Evolutionary conservation across 2,329 filamentous ascomycete species (phyloP), one percentile per base, ranked within the genome.

Genomic region (Paraphaeosphaeria sporulosa): DNA sequence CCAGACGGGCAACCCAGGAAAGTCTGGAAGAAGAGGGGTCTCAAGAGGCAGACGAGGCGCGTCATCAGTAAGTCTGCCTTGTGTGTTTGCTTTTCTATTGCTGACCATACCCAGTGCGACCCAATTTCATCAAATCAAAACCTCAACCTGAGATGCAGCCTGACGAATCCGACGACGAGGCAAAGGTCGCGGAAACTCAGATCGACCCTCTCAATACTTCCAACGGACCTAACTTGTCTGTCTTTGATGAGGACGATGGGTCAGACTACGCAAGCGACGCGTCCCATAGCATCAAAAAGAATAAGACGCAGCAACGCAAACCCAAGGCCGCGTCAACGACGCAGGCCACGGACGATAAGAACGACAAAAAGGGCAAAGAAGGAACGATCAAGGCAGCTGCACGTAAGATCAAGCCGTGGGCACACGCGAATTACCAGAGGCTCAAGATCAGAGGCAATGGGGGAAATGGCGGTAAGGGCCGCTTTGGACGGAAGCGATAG

Each of bases 21-120:
- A 56, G 78, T 86, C 1, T 94, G 86, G 82, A 94, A 94, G 83
- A 95, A 95, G 85, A 92, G 91, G 81, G 91, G 91, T 0, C 86
- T 91, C 74, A 95, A 95, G 81, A 84, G 92, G 62, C 92, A 91
- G 57, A 94, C 92, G 3, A 83, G 89, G 63, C 82, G 84, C 50
- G 83, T 86, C 57, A 93, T 89, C 61, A 91, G 75, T 76, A 63
- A 65, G 68, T 13, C 64, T 51, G 23, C 32, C 47, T 4, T n/a
- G 25, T 44, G 5, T 2, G 42, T 19, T n/a, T 36, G 17, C n/a
- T 42, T 43, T 27, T 34, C 40, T 36, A 48, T 52, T n/a, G 47
- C 70, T 76, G 68, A 77, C 57, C 25, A n/a, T 40, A 32, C 21
- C 12, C 59, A 79, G 78, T 81, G 75, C 76, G 77, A 34, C 79